Percentiles rank a stretch among this genome's conserved stretches.
Evolutionary conservation across 2,329 filamentous ascomycete species (phyloP).

Genomic region (Neonectria ditissima): DNA sequence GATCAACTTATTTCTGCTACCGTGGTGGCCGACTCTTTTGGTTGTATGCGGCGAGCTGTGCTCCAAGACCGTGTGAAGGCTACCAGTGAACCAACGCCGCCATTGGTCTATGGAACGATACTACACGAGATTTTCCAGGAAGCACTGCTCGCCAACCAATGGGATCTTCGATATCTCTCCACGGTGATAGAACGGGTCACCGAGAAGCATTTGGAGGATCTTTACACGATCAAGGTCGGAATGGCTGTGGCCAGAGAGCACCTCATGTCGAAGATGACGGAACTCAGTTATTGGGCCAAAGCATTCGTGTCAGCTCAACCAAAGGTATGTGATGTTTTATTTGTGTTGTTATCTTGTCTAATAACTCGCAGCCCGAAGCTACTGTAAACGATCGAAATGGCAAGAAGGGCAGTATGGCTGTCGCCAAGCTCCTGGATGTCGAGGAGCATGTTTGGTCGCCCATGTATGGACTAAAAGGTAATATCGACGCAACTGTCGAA

Average conservation of each 20-base stretch:
- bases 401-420: slow-evolving; percentile 81
- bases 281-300: slow-evolving; percentile 85
- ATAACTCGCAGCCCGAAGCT: slow-evolving; percentile 68
- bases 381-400: slow-evolving; percentile 83
- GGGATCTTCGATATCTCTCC: slow-evolving; percentile 77
- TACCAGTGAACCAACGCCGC: slow-evolving; percentile 80
- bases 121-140: slow-evolving; percentile 97
- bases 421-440: slow-evolving; percentile 94
- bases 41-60: slow-evolving; percentile 89
- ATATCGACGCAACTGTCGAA: slow-evolving; percentile 97
- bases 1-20: slow-evolving; percentile 96
- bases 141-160: slow-evolving; percentile 84
- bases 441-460: slow-evolving; percentile 99
- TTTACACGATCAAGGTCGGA: slow-evolving; percentile 87
- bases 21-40: slow-evolving; percentile 95
- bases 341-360: slow-evolving; percentile 29
- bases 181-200: slow-evolving; percentile 75
- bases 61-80: slow-evolving; percentile 96
- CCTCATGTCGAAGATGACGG: slow-evolving; percentile 83
- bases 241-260: slow-evolving; percentile 80
- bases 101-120: slow-evolving; percentile 92
- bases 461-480: slow-evolving; percentile 96
- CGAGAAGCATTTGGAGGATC: slow-evolving; percentile 84
- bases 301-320: slow-evolving; percentile 81
- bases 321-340: slow-evolving; percentile 60